Evolutionary conservation across 345 rosid species (phyloP), one percentile per base, ranked within the genome.

Genomic region (Raphanus sativus): DNA sequence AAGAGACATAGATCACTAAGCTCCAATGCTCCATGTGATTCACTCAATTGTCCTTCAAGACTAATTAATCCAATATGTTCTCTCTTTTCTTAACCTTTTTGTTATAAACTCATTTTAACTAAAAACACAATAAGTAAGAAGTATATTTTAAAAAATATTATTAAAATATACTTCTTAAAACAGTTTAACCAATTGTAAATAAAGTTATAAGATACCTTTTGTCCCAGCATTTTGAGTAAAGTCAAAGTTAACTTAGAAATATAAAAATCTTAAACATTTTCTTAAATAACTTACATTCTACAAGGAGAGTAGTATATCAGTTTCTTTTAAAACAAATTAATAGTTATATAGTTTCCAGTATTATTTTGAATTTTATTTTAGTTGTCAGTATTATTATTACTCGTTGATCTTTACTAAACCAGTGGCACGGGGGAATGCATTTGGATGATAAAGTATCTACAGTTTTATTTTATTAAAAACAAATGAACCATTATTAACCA

Each of bases 351-450:
- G 17, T 45, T 48, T 48, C n/a, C n/a, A n/a, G n/a, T 48, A 48
- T n/a, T 48, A 11, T 50, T n/a, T 48, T n/a, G 1, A 4, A 5
- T 48, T 45, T 45, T 11, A 45, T 45, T 45, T 48, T 50, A 50
- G 55, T n/a, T 50, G 17, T 50, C 55, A 50, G 55, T 50, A 50
- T 40, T 40, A 50, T 50, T 50, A 50, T 48, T 48, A 48, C 55
- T 50, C 36, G 21, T 48, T 67, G 34, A 50, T 78, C 59, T 62
- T 40, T 67, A 72, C 75, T 67, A 61, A 68, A 68, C 62, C 75
- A 60, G 36, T 21, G 82, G 50, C 65, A 74, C 60, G 78, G 82
- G 78, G 82, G 78, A 74, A 73, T 74, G 82, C 70, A 79, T 54
- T 73, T 79, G 75, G 74, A 73, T 54, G 4, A 62, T 68, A 28